phyloP scores from a whole-genome alignment of 176 grass and related monocot genomes.

The Cenchrus americanus region DNA sequence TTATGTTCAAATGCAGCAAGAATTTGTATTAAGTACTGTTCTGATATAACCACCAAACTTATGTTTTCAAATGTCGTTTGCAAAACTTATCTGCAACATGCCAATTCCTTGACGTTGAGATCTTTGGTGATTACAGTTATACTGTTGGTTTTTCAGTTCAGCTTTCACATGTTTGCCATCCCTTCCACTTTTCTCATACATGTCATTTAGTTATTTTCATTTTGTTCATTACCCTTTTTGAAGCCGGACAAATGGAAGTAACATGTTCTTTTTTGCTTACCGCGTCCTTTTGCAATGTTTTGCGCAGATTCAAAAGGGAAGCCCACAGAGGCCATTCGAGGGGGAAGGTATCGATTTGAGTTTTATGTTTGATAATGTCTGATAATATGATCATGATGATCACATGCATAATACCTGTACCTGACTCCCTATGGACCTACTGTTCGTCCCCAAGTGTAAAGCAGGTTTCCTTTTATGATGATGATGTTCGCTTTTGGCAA shows the following conservation, averaged over 20 bases:
- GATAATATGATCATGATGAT: neutral
- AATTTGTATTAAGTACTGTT: neutral
- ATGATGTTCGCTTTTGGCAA: slow-evolving; percentile 96
- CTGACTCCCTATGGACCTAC: slow-evolving; percentile 40
- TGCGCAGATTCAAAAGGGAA: slow-evolving; percentile 83
- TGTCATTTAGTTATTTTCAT: neutral
- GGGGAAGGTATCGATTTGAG: slow-evolving; percentile 82
- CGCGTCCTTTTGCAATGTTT: slow-evolving; percentile 3
- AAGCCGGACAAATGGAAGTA: neutral
- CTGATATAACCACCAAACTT: neutral
- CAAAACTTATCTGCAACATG: slow-evolving; percentile 13
- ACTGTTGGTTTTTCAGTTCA: slow-evolving; percentile 5
- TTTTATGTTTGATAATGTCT: neutral
- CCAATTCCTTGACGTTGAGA: neutral
- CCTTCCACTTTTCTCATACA: neutral
- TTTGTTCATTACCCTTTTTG: neutral
- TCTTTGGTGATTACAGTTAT: slow-evolving; percentile 5
- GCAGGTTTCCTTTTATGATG: slow-evolving; percentile 96
- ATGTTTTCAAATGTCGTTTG: slow-evolving; percentile 9
- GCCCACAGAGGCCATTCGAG: slow-evolving; percentile 90
- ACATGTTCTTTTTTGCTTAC: slow-evolving; percentile 2
- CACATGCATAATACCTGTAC: slow-evolving; percentile 29
- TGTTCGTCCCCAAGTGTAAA: slow-evolving; percentile 83
- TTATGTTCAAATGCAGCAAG: neutral
- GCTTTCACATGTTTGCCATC: slow-evolving; percentile 12